Evolutionary conservation across 192 early-diverging fungal species (phyloP).

Genomic region (Linderina pennispora): DNA sequence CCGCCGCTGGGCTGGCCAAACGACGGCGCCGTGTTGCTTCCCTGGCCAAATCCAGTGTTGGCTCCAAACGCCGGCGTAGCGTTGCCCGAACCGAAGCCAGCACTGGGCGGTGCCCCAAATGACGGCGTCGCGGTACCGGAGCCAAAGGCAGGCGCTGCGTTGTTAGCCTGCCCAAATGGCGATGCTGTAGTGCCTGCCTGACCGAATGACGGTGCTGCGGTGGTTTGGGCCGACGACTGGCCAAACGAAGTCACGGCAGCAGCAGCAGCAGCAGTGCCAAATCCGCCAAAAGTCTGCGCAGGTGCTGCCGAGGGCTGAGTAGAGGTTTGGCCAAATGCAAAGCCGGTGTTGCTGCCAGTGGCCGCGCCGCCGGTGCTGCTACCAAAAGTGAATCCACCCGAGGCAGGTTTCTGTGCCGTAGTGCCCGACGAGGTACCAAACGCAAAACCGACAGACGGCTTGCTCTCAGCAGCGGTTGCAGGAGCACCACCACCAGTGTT

Average conservation of each 20-base stretch:
- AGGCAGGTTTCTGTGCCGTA: too few species aligned
- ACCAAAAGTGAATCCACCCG: background rate
- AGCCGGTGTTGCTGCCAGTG: background rate
- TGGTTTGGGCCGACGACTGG: slow-evolving; percentile 18
- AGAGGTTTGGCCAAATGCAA: too few species aligned
- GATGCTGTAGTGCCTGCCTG: background rate
- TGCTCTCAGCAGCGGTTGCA: background rate
- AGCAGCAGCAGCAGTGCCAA: slow-evolving; percentile 6
- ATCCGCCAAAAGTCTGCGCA: too few species aligned
- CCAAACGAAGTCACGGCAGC: slow-evolving; percentile 23
- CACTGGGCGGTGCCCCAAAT: too few species aligned
- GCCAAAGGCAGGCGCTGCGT: slow-evolving; percentile 4
- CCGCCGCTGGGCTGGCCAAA: slow-evolving; percentile 8
- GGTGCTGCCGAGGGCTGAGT: too few species aligned
- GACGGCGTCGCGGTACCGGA: too few species aligned
- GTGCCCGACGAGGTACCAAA: too few species aligned
- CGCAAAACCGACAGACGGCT: too few species aligned
- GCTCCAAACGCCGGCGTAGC: too few species aligned
- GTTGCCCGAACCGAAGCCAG: too few species aligned
- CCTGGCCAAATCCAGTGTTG: slow-evolving; percentile 20
- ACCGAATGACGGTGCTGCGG: background rate
- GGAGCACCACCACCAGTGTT: background rate
- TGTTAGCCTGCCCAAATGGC: background rate
- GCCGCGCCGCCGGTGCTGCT: background rate
- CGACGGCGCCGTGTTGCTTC: slow-evolving; percentile 8